Evolutionary conservation across 176 grass and related monocot species (phyloP), one percentile per base, ranked within the genome.

Genomic region (Lolium rigidum): DNA sequence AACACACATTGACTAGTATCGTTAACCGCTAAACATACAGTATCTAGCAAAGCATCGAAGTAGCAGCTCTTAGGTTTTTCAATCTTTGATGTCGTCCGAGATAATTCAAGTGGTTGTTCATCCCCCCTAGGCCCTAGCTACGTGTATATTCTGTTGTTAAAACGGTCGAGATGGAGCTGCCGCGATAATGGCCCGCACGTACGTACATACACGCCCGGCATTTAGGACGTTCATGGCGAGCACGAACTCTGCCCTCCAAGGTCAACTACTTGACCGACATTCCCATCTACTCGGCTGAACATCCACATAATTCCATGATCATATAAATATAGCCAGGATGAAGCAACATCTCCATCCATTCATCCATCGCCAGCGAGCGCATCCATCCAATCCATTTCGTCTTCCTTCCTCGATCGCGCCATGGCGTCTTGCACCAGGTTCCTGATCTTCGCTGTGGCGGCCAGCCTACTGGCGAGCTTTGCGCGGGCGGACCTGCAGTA

Each of bases 401-500:
- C n/a, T n/a, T 57, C 2, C 75, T 54, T 59, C 18, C 28, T 31
- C 28, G 28, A 31, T 31, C 39, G 31, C 55, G 44, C 63, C 79
- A 81, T 70, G 80, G 65, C 49, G 26, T 66, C 63, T 4, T 26
- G 14, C 47, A 50, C 14, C 47, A 75, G 21, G 0, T 52, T 67
- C 48, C 8, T 82, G 68, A 11, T 31, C 54, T 10, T 83, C 3
- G 15, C 75, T 8, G 21, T 26, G 22, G 9, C 73, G 64, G 22
- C 56, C 50, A 16, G 48, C 26, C 14, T 70, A 17, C 10, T 70
- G 25, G 48, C 49, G 51, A 70, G 69, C 68, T 61, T 41, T 50
- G 85, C 78, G 64, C 12, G 17, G 49, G 82, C 58, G 9, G 39
- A 64, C 9, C 69, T 95, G 49, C 48, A 82, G 88, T 80, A 74